These are phyloP conservation scores for Pseudevernia furfuracea DNA, from an alignment of 495 filamentous ascomycete genomes.

Conservation along the genomic window DNA sequence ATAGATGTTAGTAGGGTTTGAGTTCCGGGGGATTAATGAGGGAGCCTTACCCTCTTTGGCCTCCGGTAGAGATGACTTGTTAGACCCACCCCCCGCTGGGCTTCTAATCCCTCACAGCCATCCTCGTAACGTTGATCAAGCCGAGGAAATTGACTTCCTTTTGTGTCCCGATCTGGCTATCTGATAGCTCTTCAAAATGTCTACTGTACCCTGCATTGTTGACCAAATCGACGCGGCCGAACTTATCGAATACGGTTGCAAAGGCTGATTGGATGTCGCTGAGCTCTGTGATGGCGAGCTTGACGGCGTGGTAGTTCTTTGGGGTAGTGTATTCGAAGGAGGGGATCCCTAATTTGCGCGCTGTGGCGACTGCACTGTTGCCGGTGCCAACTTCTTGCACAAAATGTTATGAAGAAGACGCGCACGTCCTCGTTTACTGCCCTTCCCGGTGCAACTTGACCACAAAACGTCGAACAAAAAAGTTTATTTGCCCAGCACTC, in stretches of 20 bases:
- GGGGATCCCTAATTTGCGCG: conserved; percentile 29
- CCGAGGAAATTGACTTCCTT: too few relatives aligned
- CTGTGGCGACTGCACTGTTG: conserved; percentile 31
- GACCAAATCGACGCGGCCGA: conserved; percentile 32
- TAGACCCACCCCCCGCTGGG: too few relatives aligned
- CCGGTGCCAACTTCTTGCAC: background rate
- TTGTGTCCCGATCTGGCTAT: too few relatives aligned
- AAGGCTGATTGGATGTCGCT: conserved; percentile 28
- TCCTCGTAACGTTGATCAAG: too few relatives aligned
- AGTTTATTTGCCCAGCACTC: too few relatives aligned
- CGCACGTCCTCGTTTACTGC: background rate
- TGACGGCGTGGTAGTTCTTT: conserved; percentile 20
- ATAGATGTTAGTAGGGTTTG: too few relatives aligned
- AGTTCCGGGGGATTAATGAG: too few relatives aligned
- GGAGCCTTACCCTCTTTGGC: too few relatives aligned
- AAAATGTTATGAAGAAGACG: background rate
- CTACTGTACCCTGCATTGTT: conserved; percentile 35
- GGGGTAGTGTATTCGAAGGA: conserved; percentile 20
- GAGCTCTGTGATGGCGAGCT: conserved; percentile 29
- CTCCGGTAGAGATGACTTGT: too few relatives aligned
- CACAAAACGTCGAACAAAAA: too few relatives aligned
- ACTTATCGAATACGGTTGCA: conserved; percentile 26
- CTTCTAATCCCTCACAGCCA: too few relatives aligned
- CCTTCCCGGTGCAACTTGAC: background rate
- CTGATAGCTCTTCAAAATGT: too few relatives aligned